Percentiles rank a stretch among this genome's conserved stretches.
Evolutionary conservation across 2,329 filamentous ascomycete genomes (phyloP).

Genomic region (Ophidiomyces ophidiicola): DNA sequence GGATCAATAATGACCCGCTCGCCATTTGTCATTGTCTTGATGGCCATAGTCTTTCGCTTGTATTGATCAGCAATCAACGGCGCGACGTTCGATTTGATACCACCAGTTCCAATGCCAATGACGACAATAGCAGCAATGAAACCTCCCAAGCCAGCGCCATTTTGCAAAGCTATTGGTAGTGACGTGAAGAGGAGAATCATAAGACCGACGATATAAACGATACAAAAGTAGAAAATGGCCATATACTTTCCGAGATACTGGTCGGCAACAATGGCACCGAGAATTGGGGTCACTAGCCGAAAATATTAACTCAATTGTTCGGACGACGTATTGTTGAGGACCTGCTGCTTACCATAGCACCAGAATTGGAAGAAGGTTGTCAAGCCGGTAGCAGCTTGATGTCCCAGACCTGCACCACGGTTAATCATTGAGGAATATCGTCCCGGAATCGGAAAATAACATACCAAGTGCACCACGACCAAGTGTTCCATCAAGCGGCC

Average conservation of each 20-base stretch:
- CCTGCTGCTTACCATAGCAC: conserved; percentile 34
- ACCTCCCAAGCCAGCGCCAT: conserved; percentile 42
- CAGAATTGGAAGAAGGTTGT: conserved; percentile 45
- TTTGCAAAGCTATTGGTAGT: conserved; percentile 39
- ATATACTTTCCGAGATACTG: conserved; percentile 50
- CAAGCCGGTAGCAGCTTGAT: conserved; percentile 38
- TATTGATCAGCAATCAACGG: conserved; percentile 56
- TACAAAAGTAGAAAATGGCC: conserved; percentile 45
- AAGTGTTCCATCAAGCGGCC: conserved; percentile 28
- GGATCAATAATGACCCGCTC: conserved; percentile 54
- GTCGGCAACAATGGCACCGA: conserved; percentile 49
- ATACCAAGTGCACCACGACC: conserved; percentile 33
- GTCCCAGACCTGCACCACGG: conserved; percentile 22
- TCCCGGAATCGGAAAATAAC: too few relatives aligned
- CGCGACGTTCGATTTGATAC: conserved; percentile 55
- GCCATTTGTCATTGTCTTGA: conserved; percentile 34
- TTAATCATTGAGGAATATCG: conserved; percentile 7
- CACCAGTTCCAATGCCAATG: conserved; percentile 53
- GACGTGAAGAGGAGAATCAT: conserved; percentile 45
- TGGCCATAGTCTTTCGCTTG: conserved; percentile 42
- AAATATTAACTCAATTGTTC: background rate
- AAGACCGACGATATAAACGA: conserved; percentile 48
- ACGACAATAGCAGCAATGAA: conserved; percentile 47
- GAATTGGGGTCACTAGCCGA: conserved; percentile 40
- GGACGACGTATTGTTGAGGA: background rate